Evolutionary conservation across 306 rosid genomes (phyloP).

Genomic region (Castanospermum australe): DNA sequence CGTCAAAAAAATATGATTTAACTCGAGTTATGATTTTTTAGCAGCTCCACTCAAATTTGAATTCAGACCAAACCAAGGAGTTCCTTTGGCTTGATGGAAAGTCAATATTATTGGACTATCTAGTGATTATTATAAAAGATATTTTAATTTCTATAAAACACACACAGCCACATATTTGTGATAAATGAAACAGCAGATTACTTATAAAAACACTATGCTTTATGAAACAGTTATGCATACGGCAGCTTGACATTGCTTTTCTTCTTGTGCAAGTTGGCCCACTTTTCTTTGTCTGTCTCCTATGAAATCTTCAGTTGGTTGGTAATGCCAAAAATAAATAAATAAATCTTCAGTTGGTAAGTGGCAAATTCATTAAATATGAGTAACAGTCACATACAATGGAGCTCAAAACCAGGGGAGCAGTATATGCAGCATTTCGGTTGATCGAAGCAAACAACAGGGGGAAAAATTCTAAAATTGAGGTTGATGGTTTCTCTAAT

Average conservation of each 20-base stretch:
- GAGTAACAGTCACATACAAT: not conserved
- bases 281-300: not conserved
- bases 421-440: not conserved
- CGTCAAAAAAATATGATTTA: too few relatives aligned
- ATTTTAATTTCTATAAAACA: not conserved
- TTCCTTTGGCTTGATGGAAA: too few relatives aligned
- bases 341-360: not conserved
- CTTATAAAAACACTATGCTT: not conserved
- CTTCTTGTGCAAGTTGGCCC: not conserved
- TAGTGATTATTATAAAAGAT: not conserved
- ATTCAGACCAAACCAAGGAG: too few relatives aligned
- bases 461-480: not conserved
- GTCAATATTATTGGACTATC: not conserved
- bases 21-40: too few relatives aligned
- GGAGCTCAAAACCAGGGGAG: not conserved
- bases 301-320: constrained; percentile 3
- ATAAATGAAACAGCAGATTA: not conserved
- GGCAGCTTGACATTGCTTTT: not conserved
- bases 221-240: not conserved
- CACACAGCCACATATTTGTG: not conserved
- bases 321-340: not conserved
- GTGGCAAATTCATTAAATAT: not conserved
- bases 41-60: too few relatives aligned
- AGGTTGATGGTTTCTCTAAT: not conserved
- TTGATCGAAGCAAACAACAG: not conserved